phyloP scores from a whole-genome alignment of 129 eudicot genomes.

The Tagetes patula region DNA sequence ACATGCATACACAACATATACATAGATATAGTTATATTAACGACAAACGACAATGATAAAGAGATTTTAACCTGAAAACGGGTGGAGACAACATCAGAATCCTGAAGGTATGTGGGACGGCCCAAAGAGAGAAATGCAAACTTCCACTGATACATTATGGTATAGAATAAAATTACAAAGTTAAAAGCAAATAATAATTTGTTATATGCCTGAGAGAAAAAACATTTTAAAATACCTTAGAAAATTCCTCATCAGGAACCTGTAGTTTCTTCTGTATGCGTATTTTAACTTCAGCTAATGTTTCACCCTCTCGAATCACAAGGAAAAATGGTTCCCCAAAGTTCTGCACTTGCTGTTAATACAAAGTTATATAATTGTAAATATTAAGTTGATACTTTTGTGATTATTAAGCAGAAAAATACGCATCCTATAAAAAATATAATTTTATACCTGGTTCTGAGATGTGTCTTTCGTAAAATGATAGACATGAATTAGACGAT shows the following conservation, averaged over 20 bases:
- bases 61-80: constrained; percentile 69
- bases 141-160: constrained; percentile 64
- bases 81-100: constrained; percentile 64
- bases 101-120: constrained; percentile 76
- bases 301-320: constrained; percentile 80
- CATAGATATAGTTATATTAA: neutral
- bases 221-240: constrained; percentile 48
- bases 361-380: constrained; percentile 6
- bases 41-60: neutral
- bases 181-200: neutral
- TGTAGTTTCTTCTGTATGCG: constrained; percentile 81
- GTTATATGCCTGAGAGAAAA: neutral
- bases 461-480: constrained; percentile 66
- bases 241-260: constrained; percentile 85
- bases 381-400: constrained; percentile 2
- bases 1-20: constrained; percentile 13
- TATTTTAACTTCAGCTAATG: constrained; percentile 61
- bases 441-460: constrained; percentile 53
- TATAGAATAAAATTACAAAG: neutral
- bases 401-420: neutral
- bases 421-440: neutral
- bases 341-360: constrained; percentile 60
- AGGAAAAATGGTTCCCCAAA: constrained; percentile 87
- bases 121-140: constrained; percentile 82
- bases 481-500: constrained; percentile 78